Evolutionary conservation across 2,329 filamentous ascomycete genomes (phyloP), one percentile per base, ranked within the genome.

Genomic region (Beauveria sp.): DNA sequence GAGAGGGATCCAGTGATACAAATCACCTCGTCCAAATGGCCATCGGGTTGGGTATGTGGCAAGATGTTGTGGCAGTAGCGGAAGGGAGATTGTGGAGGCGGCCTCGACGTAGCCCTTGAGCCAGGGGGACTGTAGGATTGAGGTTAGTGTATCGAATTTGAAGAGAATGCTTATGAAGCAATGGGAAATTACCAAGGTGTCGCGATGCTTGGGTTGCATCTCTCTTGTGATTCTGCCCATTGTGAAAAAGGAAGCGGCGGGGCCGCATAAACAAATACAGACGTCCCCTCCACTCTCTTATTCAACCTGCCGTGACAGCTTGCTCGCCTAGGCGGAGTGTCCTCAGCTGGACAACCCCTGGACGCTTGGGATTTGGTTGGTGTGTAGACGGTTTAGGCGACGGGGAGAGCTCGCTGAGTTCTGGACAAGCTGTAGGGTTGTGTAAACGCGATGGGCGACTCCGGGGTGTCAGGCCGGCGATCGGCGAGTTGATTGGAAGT

Each of bases 1-100:
- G 26, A 96, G 83, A 31, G 90, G 88, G 67, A 99, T 97, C 96
- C 96, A 99, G 80, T 99, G 93, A 73, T 98, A 98, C 34, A 98
- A 80, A 73, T 99, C 95, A 64, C 95, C 96, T 73, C 93, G 86
- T 45, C 93, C 93, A 71, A 98, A 96, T 2, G 93, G 92, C 95
- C 95, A 99, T 82, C 88, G 82, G 66, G 88, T 87, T 63, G 93
- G 92, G 72, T 98, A 98, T 61, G 83, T 84, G 68, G 83, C 81
- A 66, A 99, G 88, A 67, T 89, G 85, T 68, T 84, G 79, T 67
- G 91, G 90, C 67, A 99, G 82, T 72, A 90, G 84, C 69, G 88
- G 87, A 69, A 97, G 78, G 53, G 91, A 84, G 66, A 84, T 80
- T 62, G 83, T 82, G 67, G 86, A 86, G 55, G 89, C 87, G 67